Percentiles rank a stretch among this genome's conserved stretches.
phyloP scores from a whole-genome alignment of 2,329 filamentous ascomycete species.

The Neurospora sp. region DNA sequence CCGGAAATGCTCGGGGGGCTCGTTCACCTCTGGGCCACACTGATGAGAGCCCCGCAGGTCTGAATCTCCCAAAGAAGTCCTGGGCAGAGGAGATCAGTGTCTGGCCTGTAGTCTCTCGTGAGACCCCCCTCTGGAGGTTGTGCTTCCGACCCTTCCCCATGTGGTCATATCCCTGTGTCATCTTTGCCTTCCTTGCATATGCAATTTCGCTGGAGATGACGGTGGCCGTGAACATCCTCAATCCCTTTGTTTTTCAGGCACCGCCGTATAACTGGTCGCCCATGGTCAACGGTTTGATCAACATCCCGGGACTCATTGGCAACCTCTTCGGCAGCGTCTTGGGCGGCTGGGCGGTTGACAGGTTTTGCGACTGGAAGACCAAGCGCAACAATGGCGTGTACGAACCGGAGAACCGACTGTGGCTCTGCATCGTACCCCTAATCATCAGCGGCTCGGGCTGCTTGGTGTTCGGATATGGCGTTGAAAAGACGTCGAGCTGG shows the following conservation, averaged over 20 bases:
- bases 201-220: constrained; percentile 22
- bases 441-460: constrained; percentile 32
- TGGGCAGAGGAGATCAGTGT: constrained; percentile 19
- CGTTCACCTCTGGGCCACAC: not conserved
- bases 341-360: constrained; percentile 33
- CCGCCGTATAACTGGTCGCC: constrained; percentile 23
- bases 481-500: constrained; percentile 31
- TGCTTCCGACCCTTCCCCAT: constrained; percentile 22
- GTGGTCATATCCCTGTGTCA: constrained; percentile 22
- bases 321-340: constrained; percentile 31
- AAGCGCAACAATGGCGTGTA: constrained; percentile 31
- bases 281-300: constrained; percentile 23
- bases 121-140: constrained; percentile 18
- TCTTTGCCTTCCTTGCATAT: constrained; percentile 23
- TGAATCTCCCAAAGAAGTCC: constrained; percentile 15
- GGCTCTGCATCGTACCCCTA: constrained; percentile 29
- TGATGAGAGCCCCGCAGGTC: constrained; percentile 1
- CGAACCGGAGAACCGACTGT: constrained; percentile 34
- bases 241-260: constrained; percentile 23
- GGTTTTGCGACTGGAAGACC: constrained; percentile 31
- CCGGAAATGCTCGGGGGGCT: not conserved
- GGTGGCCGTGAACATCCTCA: constrained; percentile 23
- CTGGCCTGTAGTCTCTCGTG: constrained; percentile 18
- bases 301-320: constrained; percentile 27
- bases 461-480: constrained; percentile 34